phyloP scores from a whole-genome alignment of 352 stramenopile species.

The Phytopythium sindhum region DNA sequence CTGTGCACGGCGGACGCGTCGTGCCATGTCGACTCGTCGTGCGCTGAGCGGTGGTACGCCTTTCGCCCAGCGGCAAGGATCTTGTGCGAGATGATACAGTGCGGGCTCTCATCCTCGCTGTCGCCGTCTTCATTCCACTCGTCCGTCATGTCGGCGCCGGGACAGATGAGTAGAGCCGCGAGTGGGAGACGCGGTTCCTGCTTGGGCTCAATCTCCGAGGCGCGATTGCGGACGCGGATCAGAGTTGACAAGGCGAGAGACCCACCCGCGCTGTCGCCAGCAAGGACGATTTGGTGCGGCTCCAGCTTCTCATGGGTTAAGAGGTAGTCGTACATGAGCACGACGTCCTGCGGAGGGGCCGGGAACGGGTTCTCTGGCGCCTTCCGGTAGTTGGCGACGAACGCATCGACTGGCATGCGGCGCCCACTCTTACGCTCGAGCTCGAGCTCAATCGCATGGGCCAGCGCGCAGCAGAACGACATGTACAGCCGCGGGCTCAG shows the following conservation, averaged over 20 bases:
- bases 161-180: conserved; percentile 30
- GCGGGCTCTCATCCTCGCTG: conserved; percentile 1
- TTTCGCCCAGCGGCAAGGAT: conserved; percentile 10
- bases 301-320: conserved; percentile 21
- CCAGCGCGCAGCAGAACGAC: conserved; percentile 20
- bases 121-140: conserved; percentile 2
- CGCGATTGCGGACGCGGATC: conserved; percentile 31
- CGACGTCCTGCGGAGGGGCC: conserved; percentile 25
- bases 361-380: conserved; percentile 37
- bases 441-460: conserved; percentile 17
- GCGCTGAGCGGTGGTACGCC: conserved; percentile 16
- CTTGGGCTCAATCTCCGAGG: background rate
- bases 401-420: conserved; percentile 23
- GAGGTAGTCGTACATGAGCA: conserved; percentile 41
- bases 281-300: conserved; percentile 36
- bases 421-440: background rate
- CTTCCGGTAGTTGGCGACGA: conserved; percentile 57
- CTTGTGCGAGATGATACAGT: conserved; percentile 18
- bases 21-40: conserved; percentile 16
- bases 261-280: conserved; percentile 44
- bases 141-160: conserved; percentile 23
- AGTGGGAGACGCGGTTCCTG: conserved; percentile 12
- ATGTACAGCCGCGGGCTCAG: conserved; percentile 41
- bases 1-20: conserved; percentile 30
- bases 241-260: conserved; percentile 44